Base-by-base conservation (phyloP, 2,329 filamentous ascomycete genomes). In the Neurospora crassa region DNA sequence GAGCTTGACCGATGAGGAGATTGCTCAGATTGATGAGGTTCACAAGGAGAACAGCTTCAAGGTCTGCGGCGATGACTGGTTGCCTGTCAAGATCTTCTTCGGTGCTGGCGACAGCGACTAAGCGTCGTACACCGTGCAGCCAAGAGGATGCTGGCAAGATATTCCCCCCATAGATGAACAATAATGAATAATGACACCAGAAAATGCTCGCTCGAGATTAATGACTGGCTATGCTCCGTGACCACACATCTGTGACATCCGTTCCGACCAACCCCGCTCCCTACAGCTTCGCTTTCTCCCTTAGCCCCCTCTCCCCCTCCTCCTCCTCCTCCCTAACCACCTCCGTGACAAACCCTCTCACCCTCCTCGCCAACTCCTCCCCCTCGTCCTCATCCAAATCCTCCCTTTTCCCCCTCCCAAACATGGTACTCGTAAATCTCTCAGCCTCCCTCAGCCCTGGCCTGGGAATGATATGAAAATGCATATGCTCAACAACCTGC, bases 381-480 rank as follows among this genome's bases (percentile, higher is more conserved):
- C 87, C 92, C 75, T 94, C 92, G 12, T 92, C 90, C 47, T 94
- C 92, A 76, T 94, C 92, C 70, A 95, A 78, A 73, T 95, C 92
- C 74, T 90, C 88, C 70, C 92, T 83, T 78, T 86, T 84, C 0
- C 92, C 92, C 16, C 90, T 82, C 0, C 92, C 92, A 82, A 95
- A 95, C 92, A 94, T 94, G 67, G 90, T 93, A 7, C 71, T 67
- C n/a, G 76, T 78, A 82, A 93, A 94, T 78, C 89, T 90, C 83
- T 87, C 85, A 72, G 87, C 87, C 67, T 83, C 86, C 75, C 83
- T 84, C 71, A 87, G 87, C 81, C 91, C 89, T 0, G 94, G 94
- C 45, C 95, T 84, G 0, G 95, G 95, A 42, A 99, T 96, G 69
- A 98, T 87, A 77, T 99, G 96, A 79, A 96, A 98, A 80, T 99